phyloP scores from a whole-genome alignment of 208 protist genomes.

The Acanthamoeba healyi region DNA sequence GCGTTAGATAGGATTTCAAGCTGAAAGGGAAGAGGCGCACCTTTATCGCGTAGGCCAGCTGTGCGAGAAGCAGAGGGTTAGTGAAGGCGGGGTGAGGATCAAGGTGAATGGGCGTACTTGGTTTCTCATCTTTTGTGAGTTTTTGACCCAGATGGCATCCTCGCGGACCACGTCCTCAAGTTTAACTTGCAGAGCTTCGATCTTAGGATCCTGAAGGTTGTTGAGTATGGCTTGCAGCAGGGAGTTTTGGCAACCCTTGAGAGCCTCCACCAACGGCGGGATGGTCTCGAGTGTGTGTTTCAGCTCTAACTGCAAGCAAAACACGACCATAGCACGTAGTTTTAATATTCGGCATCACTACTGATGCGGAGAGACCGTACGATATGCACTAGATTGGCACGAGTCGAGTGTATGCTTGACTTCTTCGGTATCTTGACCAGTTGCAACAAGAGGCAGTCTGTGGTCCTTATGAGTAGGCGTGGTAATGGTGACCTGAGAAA shows the following conservation, averaged over 20 bases:
- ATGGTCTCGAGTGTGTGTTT: slow-evolving; percentile 46
- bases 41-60: slow-evolving; percentile 70
- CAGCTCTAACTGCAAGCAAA: slow-evolving; percentile 48
- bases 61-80: neutral
- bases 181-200: slow-evolving; percentile 13
- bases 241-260: slow-evolving; percentile 51
- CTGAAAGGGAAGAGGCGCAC: too few relatives aligned
- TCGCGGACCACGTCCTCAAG: slow-evolving; percentile 15
- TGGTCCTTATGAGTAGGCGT: neutral
- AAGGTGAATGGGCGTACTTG: neutral
- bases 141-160: slow-evolving; percentile 42
- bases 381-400: slow-evolving; percentile 26
- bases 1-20: too few relatives aligned
- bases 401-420: slow-evolving; percentile 28
- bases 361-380: slow-evolving; percentile 1
- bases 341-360: neutral
- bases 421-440: slow-evolving; percentile 72
- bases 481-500: neutral
- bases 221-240: slow-evolving; percentile 12
- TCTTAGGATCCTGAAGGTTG: slow-evolving; percentile 23
- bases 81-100: too few relatives aligned
- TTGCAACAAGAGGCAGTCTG: slow-evolving; percentile 49
- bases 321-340: neutral
- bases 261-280: neutral
- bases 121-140: slow-evolving; percentile 21